Evolutionary conservation across 306 rosid species (phyloP).

Genomic region (Gleditsia sinensis): DNA sequence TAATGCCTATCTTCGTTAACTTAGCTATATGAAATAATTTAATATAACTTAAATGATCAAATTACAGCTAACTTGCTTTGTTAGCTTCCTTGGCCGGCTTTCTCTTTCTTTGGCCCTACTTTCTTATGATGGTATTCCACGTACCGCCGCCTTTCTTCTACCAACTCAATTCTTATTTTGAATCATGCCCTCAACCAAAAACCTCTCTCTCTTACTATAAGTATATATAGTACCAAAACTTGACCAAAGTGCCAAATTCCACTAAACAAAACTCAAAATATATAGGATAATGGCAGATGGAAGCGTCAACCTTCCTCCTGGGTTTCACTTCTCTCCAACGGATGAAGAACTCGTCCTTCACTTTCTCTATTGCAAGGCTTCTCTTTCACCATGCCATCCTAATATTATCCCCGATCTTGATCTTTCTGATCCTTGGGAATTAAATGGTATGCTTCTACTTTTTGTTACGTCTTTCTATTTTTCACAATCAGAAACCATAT

Average conservation of each 20-base stretch:
- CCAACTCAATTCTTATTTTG: slow-evolving; percentile 30
- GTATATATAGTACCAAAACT: slow-evolving; percentile 14
- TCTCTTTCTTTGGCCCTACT: slow-evolving; percentile 35
- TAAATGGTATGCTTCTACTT: slow-evolving; percentile 39
- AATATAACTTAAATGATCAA: slow-evolving; percentile 31
- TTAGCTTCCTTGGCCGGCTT: slow-evolving; percentile 26
- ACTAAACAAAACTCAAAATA: not conserved
- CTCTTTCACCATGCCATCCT: slow-evolving; percentile 44
- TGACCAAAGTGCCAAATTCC: slow-evolving; percentile 23
- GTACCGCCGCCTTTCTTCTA: slow-evolving; percentile 39
- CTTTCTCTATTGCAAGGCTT: slow-evolving; percentile 47
- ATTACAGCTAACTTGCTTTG: slow-evolving; percentile 23
- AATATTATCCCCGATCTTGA: slow-evolving; percentile 56
- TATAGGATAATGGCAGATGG: slow-evolving; percentile 32
- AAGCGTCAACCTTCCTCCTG: slow-evolving; percentile 55
- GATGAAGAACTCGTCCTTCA: slow-evolving; percentile 59
- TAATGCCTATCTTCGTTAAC: slow-evolving; percentile 25
- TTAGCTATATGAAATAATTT: slow-evolving; percentile 11
- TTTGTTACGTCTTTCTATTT: not conserved
- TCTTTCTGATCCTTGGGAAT: slow-evolving; percentile 47
- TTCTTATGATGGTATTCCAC: slow-evolving; percentile 43
- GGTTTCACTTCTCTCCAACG: slow-evolving; percentile 57
- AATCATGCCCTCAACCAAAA: slow-evolving; percentile 18
- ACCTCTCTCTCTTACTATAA: not conserved
- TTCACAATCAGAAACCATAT: slow-evolving; percentile 2